Evolutionary conservation across 495 filamentous ascomycete genomes (phyloP).

Genomic region (Penicillium paradoxum): DNA sequence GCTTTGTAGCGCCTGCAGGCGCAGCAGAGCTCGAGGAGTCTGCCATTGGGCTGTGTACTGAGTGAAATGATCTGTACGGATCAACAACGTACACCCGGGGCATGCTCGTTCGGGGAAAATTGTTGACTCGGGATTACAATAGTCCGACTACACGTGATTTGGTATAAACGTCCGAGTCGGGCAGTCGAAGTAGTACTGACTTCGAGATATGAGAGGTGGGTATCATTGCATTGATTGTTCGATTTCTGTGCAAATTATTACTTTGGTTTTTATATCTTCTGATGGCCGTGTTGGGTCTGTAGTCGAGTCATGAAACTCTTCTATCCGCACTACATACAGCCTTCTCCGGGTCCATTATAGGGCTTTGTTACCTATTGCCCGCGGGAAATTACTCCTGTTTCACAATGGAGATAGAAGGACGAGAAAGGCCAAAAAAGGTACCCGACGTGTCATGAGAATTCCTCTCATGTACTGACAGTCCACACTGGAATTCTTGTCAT

Average conservation of each 20-base stretch:
- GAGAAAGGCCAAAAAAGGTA: no score
- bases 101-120: constrained; percentile 17
- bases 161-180: not conserved
- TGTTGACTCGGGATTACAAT: constrained; percentile 1
- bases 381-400: no score
- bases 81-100: not conserved
- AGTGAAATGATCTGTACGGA: not conserved
- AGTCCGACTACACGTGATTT: not conserved
- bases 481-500: not conserved
- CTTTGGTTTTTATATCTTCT: no score
- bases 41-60: constrained; percentile 23
- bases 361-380: no score
- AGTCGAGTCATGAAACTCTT: no score
- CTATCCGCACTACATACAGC: no score
- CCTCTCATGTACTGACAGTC: not conserved
- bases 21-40: constrained; percentile 34
- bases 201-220: not conserved
- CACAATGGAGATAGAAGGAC: no score
- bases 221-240: not conserved
- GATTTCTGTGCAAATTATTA: no score
- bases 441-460: not conserved
- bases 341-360: no score
- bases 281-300: no score
- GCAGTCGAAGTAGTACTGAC: not conserved
- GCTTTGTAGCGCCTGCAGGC: constrained; percentile 25